phyloP scores from a whole-genome alignment of 78 protist species.

The Creolimax fragrantissima region DNA sequence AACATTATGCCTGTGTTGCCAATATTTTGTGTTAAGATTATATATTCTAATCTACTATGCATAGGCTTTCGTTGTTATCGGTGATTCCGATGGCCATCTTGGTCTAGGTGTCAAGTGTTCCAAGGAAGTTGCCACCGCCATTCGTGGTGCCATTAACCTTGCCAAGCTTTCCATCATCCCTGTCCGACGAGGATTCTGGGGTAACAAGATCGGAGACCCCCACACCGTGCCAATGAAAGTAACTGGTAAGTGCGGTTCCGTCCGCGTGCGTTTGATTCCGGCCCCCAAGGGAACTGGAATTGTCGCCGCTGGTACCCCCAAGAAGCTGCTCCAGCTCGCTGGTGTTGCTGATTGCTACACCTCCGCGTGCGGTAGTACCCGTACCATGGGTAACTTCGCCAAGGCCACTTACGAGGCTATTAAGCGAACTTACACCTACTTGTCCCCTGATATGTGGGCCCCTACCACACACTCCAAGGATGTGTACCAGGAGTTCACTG shows the following conservation, averaged over 20 bases:
- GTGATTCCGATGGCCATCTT: conserved; percentile 96
- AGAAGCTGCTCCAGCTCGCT: conserved; percentile 93
- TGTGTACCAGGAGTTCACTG: conserved; percentile 74
- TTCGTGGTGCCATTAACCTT: conserved; percentile 90
- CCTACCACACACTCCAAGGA: conserved; percentile 48
- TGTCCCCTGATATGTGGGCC: conserved; percentile 98
- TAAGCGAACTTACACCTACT: conserved; percentile 80
- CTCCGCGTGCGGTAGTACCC: conserved; percentile 86
- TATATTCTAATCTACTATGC: background rate
- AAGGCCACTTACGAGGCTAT: conserved; percentile 94
- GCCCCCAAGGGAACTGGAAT: conserved; percentile 99
- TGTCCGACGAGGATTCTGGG: conserved; percentile 99
- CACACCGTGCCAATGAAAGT: conserved; percentile 99
- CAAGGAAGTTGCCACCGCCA: conserved; percentile 99
- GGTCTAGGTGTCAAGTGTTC: conserved; percentile 98
- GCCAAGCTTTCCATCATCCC: conserved; percentile 98
- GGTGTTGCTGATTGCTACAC: conserved; percentile 98
- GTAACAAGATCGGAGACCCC: conserved; percentile 94
- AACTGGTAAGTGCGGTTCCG: conserved; percentile 99
- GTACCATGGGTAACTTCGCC: conserved; percentile 98
- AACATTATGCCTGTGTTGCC: background rate
- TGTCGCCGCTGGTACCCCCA: conserved; percentile 95
- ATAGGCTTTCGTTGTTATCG: conserved; percentile 55
- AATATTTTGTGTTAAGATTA: too few relatives aligned
- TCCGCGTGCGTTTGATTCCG: conserved; percentile 94